Evolutionary conservation across 805 yeast genomes (phyloP).

Genomic region (Schwanniomyces pseudopolymorphus): DNA sequence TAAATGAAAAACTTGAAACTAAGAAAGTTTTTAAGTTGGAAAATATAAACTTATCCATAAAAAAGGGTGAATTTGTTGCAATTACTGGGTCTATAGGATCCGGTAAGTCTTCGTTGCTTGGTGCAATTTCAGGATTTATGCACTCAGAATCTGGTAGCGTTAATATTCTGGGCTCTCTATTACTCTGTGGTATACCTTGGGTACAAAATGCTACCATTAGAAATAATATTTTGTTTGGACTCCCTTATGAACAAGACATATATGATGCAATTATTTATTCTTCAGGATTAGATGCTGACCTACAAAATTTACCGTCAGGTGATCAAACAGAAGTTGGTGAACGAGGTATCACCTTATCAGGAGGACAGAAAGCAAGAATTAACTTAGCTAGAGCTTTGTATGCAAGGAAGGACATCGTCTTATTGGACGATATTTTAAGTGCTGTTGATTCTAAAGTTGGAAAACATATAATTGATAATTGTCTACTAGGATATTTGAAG

Average conservation of each 20-base stretch:
- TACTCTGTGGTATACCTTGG: conserved; percentile 74
- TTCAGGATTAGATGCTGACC: conserved; percentile 67
- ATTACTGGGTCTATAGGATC: conserved; percentile 81
- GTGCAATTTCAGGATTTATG: conserved; percentile 75
- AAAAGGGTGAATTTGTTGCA: conserved; percentile 69
- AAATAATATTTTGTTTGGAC: conserved; percentile 73
- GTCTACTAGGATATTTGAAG: conserved; percentile 58
- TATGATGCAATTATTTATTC: conserved; percentile 58
- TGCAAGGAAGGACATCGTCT: conserved; percentile 60
- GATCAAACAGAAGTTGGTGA: conserved; percentile 83
- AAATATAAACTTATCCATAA: conserved; percentile 52
- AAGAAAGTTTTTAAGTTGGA: conserved; percentile 38
- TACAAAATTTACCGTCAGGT: conserved; percentile 68
- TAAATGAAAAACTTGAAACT: conserved; percentile 8
- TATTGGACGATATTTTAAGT: conserved; percentile 77
- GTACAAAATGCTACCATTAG: conserved; percentile 76
- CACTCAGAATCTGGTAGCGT: conserved; percentile 51
- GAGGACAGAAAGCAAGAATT: conserved; percentile 86
- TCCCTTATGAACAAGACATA: conserved; percentile 46
- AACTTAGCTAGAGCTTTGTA: conserved; percentile 80
- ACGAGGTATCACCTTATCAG: conserved; percentile 81
- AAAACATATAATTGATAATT: conserved; percentile 68
- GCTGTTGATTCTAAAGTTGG: conserved; percentile 90
- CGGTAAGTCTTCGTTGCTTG: conserved; percentile 74
- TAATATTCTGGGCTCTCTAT: conserved; percentile 50